phyloP scores from a whole-genome alignment of 495 filamentous ascomycete genomes.

The Delitschia confertaspora region DNA sequence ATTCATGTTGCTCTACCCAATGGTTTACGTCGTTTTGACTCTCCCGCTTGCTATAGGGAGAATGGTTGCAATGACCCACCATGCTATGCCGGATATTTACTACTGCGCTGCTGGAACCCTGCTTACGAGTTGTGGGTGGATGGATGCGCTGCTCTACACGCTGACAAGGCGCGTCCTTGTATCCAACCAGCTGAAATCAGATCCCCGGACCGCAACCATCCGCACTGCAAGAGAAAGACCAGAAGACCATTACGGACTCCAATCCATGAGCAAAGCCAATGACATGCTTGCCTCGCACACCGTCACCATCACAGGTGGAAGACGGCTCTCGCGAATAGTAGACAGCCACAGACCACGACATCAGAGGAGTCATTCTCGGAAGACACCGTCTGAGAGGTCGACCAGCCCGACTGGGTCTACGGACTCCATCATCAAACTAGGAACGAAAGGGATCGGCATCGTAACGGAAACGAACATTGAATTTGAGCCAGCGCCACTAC shows the following conservation, averaged over 20 bases:
- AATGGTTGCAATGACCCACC: conserved; percentile 54
- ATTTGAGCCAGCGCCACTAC: not conserved
- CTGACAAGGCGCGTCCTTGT: conserved; percentile 48
- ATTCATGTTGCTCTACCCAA: conserved; percentile 67
- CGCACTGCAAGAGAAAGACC: conserved; percentile 6
- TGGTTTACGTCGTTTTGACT: conserved; percentile 64
- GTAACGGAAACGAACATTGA: conserved; percentile 24
- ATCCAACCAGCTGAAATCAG: conserved; percentile 29
- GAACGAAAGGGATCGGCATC: conserved; percentile 16
- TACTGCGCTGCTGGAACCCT: conserved; percentile 64
- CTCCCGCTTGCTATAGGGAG: conserved; percentile 62
- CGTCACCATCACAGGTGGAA: conserved; percentile 22
- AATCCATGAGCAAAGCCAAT: conserved; percentile 15
- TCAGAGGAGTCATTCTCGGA: not conserved
- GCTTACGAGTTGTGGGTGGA: conserved; percentile 63
- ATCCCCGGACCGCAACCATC: conserved; percentile 1
- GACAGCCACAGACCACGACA: conserved; percentile 2
- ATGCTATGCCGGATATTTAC: conserved; percentile 45
- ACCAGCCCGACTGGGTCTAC: conserved; percentile 15
- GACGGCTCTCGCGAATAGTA: conserved; percentile 14
- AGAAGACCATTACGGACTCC: conserved; percentile 12
- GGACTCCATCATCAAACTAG: conserved; percentile 18
- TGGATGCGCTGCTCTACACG: conserved; percentile 65
- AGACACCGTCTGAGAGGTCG: not conserved
- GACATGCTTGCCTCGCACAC: conserved; percentile 15